Percentiles rank a stretch among this genome's conserved stretches.
Evolutionary conservation across 139 green algal genomes (phyloP).

Genomic region (Volvox reticuliferus): DNA sequence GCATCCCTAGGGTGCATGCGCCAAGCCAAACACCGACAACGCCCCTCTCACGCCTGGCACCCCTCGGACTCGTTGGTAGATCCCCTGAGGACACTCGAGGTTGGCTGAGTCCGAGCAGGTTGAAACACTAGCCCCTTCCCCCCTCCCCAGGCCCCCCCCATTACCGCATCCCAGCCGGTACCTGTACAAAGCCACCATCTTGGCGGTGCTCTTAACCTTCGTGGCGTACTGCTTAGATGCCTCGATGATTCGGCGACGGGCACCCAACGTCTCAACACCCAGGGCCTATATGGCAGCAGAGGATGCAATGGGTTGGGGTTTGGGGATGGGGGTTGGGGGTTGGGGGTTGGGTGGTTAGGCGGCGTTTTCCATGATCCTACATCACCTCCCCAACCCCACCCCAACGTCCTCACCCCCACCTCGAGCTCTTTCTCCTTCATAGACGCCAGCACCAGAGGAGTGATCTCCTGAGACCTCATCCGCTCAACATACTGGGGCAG

Average conservation of each 20-base stretch:
- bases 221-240: slow-evolving; percentile 11
- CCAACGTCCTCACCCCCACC: neutral
- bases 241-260: slow-evolving; percentile 28
- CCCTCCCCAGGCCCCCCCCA: too few species aligned
- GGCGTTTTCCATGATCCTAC: neutral
- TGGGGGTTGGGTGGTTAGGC: neutral
- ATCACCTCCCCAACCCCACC: neutral
- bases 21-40: too few species aligned
- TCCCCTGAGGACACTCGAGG: too few species aligned
- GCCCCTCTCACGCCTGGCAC: too few species aligned
- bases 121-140: too few species aligned
- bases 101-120: too few species aligned
- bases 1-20: too few species aligned
- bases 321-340: neutral
- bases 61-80: too few species aligned
- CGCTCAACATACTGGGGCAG: slow-evolving; percentile 38
- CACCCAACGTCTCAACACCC: slow-evolving; percentile 40
- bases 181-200: slow-evolving; percentile 37
- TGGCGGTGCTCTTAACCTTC: slow-evolving; percentile 17
- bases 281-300: slow-evolving; percentile 18
- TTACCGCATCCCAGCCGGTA: neutral
- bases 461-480: slow-evolving; percentile 25
- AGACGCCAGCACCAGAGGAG: slow-evolving; percentile 40
- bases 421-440: slow-evolving; percentile 44
- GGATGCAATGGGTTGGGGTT: neutral